These are phyloP conservation scores for Fusarium setosum DNA, from an alignment of 2,329 filamentous ascomycete species.

Conservation along the genomic window DNA sequence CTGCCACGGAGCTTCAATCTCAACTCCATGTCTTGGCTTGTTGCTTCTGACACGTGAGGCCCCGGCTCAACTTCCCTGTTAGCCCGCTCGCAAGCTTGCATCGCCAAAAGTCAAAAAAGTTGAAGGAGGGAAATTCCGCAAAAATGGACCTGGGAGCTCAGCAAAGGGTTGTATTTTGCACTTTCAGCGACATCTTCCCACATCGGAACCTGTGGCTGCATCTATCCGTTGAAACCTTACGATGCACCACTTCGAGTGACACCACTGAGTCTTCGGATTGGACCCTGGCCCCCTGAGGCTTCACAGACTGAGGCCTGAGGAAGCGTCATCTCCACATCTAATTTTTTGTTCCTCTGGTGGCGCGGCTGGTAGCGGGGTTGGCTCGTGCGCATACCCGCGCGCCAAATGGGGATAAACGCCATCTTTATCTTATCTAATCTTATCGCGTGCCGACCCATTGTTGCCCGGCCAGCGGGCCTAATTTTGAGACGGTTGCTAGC, in stretches of 20 bases:
- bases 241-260: conserved; percentile 32
- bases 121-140: neutral
- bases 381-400: conserved; percentile 27
- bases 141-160: neutral
- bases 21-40: conserved; percentile 4
- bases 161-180: neutral
- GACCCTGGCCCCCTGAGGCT: conserved; percentile 17
- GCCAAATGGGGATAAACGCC: conserved; percentile 1
- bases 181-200: neutral
- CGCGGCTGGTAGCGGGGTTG: neutral
- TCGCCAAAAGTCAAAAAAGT: neutral
- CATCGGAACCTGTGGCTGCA: conserved; percentile 2
- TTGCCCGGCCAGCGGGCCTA: conserved; percentile 38
- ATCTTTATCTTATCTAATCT: conserved; percentile 1
- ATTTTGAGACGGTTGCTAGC: conserved; percentile 1
- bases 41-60: conserved; percentile 25
- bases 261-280: conserved; percentile 24
- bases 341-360: conserved; percentile 7
- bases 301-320: conserved; percentile 16
- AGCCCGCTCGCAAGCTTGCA: neutral
- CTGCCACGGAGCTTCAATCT: conserved; percentile 30
- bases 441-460: conserved; percentile 13
- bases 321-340: conserved; percentile 9
- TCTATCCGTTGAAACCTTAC: conserved; percentile 25
- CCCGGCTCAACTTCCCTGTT: neutral